These are phyloP conservation scores for Halenospora varia DNA, from an alignment of 495 filamentous ascomycete species.

Conservation along the genomic window DNA sequence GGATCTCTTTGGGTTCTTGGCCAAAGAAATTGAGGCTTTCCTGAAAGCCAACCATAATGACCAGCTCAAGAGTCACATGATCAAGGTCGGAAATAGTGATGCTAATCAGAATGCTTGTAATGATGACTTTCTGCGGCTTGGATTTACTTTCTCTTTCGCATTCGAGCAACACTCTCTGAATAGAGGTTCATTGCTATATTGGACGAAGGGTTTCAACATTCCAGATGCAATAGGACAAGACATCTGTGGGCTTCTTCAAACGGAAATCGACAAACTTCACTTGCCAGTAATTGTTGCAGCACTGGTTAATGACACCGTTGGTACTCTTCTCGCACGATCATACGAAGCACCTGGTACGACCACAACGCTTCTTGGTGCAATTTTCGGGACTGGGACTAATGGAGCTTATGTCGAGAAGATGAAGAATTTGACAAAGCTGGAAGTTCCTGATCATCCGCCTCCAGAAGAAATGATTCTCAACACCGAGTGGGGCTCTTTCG, in stretches of 20 bases:
- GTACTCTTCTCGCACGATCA: constrained; percentile 96
- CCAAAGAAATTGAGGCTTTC: constrained; percentile 86
- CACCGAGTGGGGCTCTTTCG: constrained; percentile 97
- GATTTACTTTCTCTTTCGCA: constrained; percentile 98
- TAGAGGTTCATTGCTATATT: constrained; percentile 84
- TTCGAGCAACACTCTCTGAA: constrained; percentile 93
- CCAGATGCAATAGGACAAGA: constrained; percentile 89
- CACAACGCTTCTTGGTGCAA: constrained; percentile 82
- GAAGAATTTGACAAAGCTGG: constrained; percentile 60
- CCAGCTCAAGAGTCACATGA: constrained; percentile 70
- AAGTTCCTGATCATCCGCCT: constrained; percentile 67
- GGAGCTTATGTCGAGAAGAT: constrained; percentile 86
- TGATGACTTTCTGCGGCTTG: constrained; percentile 79
- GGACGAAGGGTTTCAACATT: constrained; percentile 99
- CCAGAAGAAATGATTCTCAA: constrained; percentile 97
- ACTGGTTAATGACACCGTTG: constrained; percentile 95
- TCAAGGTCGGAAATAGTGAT: constrained; percentile 52
- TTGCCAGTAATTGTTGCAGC: constrained; percentile 92
- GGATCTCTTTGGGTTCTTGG: constrained; percentile 90
- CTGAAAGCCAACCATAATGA: constrained; percentile 83
- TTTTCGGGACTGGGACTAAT: constrained; percentile 93
- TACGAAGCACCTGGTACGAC: constrained; percentile 90
- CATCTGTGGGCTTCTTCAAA: constrained; percentile 84
- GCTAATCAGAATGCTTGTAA: constrained; percentile 48
- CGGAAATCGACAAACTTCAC: constrained; percentile 81